phyloP scores from a whole-genome alignment of 768 basidiomycete species.

The Kwoniella sp. region DNA sequence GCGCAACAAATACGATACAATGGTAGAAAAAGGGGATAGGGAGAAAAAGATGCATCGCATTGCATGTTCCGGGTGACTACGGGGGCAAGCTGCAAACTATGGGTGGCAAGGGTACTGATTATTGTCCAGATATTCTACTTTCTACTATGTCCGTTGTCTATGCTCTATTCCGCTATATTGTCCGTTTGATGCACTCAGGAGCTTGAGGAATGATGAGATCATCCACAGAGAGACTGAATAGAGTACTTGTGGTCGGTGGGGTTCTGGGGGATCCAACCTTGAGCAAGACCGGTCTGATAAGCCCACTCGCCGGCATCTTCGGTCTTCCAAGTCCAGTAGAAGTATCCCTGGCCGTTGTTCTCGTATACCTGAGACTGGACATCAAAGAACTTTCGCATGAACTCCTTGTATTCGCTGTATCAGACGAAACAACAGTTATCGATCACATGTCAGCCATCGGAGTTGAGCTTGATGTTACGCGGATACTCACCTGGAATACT shows the following conservation, averaged over 20 bases:
- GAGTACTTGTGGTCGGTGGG: conserved; percentile 61
- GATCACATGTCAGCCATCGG: too few species aligned
- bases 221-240: conserved; percentile 65
- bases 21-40: conserved; percentile 2
- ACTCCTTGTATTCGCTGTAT: conserved; percentile 68
- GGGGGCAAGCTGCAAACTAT: not conserved
- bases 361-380: conserved; percentile 63
- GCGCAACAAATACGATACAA: conserved; percentile 15
- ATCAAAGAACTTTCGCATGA: conserved; percentile 79
- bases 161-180: not conserved
- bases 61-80: not conserved
- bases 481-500: conserved; percentile 63
- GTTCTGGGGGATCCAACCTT: conserved; percentile 80
- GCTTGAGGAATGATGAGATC: not conserved
- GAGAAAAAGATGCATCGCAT: conserved; percentile 6
- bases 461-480: too few species aligned
- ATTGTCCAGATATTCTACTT: conserved; percentile 1
- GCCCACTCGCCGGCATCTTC: conserved; percentile 79
- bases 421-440: not conserved
- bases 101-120: not conserved
- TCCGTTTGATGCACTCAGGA: not conserved
- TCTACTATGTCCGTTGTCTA: not conserved
- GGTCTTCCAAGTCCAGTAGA: conserved; percentile 55
- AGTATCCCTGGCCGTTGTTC: conserved; percentile 49
- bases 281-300: conserved; percentile 74